Evolutionary conservation across 805 yeast genomes (phyloP).

Genomic region (Pichia pseudocactophila): DNA sequence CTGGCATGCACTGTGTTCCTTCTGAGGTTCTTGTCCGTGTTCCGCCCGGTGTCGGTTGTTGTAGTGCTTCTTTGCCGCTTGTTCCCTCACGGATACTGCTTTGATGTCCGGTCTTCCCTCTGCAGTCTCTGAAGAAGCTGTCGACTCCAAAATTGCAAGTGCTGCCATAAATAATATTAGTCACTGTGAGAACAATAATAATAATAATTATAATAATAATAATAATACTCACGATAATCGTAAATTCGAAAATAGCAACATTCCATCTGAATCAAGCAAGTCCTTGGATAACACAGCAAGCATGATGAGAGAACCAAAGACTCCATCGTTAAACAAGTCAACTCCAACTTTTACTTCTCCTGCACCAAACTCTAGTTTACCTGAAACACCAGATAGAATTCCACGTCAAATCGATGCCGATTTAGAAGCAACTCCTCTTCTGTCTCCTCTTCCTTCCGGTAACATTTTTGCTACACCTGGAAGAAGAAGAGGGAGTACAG

Average conservation of each 20-base stretch:
- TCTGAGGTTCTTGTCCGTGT: no score
- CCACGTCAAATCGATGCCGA: slow-evolving; percentile 10
- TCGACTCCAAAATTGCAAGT: no score
- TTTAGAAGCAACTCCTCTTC: slow-evolving; percentile 25
- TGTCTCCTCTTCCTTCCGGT: slow-evolving; percentile 25
- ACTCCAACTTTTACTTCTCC: slow-evolving; percentile 11
- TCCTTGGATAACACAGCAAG: background rate
- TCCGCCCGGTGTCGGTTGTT: no score
- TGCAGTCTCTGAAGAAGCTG: no score
- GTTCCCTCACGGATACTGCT: no score
- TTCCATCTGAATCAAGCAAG: no score
- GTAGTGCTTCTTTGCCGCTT: no score
- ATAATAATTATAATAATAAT: background rate
- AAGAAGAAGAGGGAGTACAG: slow-evolving; percentile 17
- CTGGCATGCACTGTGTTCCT: no score
- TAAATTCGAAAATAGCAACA: background rate
- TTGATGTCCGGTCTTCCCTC: no score
- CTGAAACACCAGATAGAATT: slow-evolving; percentile 14
- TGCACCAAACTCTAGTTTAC: slow-evolving; percentile 24
- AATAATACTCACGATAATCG: background rate
- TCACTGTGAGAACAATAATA: no score
- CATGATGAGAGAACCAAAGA: slow-evolving; percentile 16
- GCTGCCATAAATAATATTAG: no score
- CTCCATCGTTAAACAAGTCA: slow-evolving; percentile 20
- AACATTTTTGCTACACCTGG: slow-evolving; percentile 20